phyloP scores from a whole-genome alignment of 2,329 filamentous ascomycete species.

The Lasiodiplodia sp. region DNA sequence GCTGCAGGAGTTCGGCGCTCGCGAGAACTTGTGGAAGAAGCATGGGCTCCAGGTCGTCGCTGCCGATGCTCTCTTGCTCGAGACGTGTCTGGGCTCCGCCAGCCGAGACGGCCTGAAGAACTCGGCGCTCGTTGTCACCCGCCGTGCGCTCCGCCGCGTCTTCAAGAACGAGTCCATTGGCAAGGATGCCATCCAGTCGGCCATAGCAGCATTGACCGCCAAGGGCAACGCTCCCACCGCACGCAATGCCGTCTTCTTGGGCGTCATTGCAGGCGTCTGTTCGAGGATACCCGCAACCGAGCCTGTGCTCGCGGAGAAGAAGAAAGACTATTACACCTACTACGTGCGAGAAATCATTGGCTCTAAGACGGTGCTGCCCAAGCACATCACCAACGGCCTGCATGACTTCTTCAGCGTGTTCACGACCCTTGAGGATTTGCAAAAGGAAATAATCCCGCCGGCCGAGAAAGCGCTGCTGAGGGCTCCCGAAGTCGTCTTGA shows the following conservation, averaged over 20 bases:
- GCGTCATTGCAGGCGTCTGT: constrained; percentile 86
- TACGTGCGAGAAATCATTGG: constrained; percentile 86
- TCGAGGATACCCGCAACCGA: constrained; percentile 72
- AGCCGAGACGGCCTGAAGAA: constrained; percentile 68
- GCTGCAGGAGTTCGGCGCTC: constrained; percentile 72
- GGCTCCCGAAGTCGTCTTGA: constrained; percentile 87
- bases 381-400: constrained; percentile 75
- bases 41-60: constrained; percentile 71
- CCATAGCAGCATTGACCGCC: constrained; percentile 71
- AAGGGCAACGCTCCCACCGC: constrained; percentile 71
- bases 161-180: constrained; percentile 67
- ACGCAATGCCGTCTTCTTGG: constrained; percentile 79
- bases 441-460: constrained; percentile 76
- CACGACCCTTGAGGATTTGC: constrained; percentile 74
- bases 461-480: constrained; percentile 89
- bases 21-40: constrained; percentile 66
- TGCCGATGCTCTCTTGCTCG: constrained; percentile 75
- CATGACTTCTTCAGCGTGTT: constrained; percentile 84
- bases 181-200: constrained; percentile 67
- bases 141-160: constrained; percentile 79
- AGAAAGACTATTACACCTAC: constrained; percentile 78
- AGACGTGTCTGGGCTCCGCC: constrained; percentile 71
- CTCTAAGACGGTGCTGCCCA: constrained; percentile 74
- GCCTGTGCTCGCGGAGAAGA: constrained; percentile 68
- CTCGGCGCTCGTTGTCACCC: constrained; percentile 78